phyloP scores from a whole-genome alignment of 208 protist species.

The Leishmania gerbilli region DNA sequence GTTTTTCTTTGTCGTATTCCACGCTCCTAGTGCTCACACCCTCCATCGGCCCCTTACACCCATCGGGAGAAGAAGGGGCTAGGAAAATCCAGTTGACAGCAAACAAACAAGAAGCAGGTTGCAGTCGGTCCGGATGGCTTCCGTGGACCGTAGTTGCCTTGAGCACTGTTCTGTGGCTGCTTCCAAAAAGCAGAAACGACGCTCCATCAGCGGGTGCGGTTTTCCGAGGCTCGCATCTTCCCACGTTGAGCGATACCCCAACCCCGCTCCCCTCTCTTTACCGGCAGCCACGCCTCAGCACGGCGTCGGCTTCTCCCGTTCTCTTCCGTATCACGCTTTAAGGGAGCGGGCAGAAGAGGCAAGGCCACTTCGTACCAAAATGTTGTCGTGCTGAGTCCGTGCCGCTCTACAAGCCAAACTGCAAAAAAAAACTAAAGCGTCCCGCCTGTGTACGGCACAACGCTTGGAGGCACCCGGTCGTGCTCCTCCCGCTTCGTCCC shows the following conservation, averaged over 20 bases:
- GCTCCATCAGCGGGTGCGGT: background rate
- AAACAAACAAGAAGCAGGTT: background rate
- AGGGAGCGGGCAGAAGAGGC: background rate
- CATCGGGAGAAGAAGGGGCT: background rate
- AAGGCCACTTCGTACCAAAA: background rate
- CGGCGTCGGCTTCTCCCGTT: background rate
- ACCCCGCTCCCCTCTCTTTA: background rate
- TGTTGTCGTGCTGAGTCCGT: background rate
- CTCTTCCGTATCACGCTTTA: background rate
- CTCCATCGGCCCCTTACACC: background rate
- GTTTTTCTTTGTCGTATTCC: constrained; percentile 1
- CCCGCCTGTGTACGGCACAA: background rate
- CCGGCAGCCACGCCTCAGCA: no score
- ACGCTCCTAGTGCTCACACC: background rate
- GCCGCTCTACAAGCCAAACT: background rate
- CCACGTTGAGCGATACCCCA: background rate
- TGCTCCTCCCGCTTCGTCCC: background rate
- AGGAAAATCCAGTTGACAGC: no score
- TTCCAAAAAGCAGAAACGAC: background rate
- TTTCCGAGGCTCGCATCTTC: background rate
- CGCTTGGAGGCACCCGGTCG: background rate
- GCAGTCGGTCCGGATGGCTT: background rate
- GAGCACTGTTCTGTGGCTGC: background rate
- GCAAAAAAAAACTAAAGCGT: background rate
- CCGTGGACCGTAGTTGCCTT: background rate